Base-by-base conservation (phyloP, 208 protist species). In the Leptomonas pyrrhocoris region DNA sequence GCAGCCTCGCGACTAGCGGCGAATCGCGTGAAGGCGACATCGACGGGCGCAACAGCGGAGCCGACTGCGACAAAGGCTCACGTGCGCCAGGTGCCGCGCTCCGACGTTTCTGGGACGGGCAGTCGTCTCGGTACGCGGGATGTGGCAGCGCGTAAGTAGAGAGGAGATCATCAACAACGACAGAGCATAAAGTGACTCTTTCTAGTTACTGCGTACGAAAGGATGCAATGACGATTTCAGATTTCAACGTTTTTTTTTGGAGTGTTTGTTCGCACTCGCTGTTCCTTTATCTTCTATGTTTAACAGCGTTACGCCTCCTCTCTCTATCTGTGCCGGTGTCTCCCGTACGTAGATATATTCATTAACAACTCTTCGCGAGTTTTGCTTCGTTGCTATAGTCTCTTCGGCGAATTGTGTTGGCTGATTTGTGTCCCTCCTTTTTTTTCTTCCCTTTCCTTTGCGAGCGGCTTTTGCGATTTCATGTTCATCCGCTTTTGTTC, bases 121-220 rank as follows among this genome's bases (percentile, higher is more conserved):
- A 79, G 74, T 21, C 60, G 74, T 30, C 48, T 64, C 11, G 64
- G 50, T 28, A 68, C 58, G 18, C 63, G 64, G n/a, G 72, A 77
- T 36, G 64, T 46, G 28, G 64, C 49, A 0, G 30, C 55, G 31
- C 53, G 72, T 8, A 77, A 77, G 50, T 77, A 59, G 58, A 53
- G 23, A 49, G 25, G 51, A 38, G 16, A 57, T 38, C 34, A 12
- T 38, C n/a, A n/a, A n/a, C n/a, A n/a, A n/a, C n/a, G n/a, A n/a
- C n/a, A n/a, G n/a, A n/a, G n/a, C n/a, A n/a, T n/a, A n/a, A 40
- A 7, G 18, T 11, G 18, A 21, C 16, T 9, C 58, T 65, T 49
- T 57, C 28, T 72, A 55, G 23, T 53, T 50, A 21, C 18, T 36
- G n/a, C 15, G 34, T 38, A 38, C 34, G 34, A 3, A 38, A 38